Percentiles rank a stretch among this genome's conserved stretches.
Evolutionary conservation across 495 filamentous ascomycete genomes (phyloP).

Genomic region (Gamarada debralockiae): DNA sequence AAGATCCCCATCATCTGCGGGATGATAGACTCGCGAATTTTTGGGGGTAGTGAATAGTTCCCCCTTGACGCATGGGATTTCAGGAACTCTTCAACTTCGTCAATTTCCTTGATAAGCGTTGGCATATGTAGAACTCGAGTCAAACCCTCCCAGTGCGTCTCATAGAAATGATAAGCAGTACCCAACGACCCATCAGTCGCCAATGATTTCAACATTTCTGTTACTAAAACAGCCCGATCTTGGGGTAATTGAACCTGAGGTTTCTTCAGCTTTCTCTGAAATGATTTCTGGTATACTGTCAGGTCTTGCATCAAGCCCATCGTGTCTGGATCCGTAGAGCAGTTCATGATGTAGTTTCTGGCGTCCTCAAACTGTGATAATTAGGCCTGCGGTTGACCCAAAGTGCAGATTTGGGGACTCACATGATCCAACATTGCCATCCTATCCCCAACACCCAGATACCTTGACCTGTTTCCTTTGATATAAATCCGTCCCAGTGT

Average conservation of each 20-base stretch:
- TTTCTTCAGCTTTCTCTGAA: constrained; percentile 3
- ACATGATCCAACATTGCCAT: constrained; percentile 21
- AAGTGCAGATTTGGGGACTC: not conserved
- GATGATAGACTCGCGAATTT: constrained; percentile 7
- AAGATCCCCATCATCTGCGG: constrained; percentile 15
- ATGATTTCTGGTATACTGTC: constrained; percentile 8
- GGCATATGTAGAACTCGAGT: constrained; percentile 19
- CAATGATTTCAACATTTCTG: constrained; percentile 9
- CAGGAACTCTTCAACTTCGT: not conserved
- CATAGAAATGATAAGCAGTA: not conserved
- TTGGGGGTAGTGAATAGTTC: not conserved
- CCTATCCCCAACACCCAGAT: constrained; percentile 14
- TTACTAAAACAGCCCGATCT: not conserved
- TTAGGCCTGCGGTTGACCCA: not conserved
- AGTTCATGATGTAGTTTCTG: constrained; percentile 16
- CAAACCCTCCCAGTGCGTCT: constrained; percentile 9
- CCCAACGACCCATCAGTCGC: not conserved
- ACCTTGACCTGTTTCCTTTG: constrained; percentile 11
- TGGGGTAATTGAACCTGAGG: not conserved
- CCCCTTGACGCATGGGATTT: not conserved
- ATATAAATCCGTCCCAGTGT: constrained; percentile 13
- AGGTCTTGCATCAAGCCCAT: constrained; percentile 13
- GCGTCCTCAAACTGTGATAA: constrained; percentile 14
- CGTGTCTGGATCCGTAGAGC: constrained; percentile 5
- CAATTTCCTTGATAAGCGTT: constrained; percentile 7